Percentiles rank a stretch among this genome's conserved stretches.
Conservation (phyloP, 73 alveolate species). For the Paramecium octaurelia region DNA sequence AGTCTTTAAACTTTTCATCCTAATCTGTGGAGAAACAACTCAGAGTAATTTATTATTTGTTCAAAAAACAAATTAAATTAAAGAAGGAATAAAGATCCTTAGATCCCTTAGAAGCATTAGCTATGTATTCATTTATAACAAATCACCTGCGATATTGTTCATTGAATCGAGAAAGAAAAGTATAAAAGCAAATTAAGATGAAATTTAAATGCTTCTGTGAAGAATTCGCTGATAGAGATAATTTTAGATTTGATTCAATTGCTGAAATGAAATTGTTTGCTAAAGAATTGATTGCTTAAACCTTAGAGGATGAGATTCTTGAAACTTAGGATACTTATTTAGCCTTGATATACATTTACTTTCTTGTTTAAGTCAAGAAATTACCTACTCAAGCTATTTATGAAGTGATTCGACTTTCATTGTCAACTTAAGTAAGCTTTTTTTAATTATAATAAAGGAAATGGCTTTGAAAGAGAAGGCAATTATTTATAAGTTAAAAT, state of each 20-base stretch:
- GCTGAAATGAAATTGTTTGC: background rate
- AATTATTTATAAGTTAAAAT: background rate
- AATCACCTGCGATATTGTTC: background rate
- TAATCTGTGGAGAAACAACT: background rate
- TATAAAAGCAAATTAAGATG: background rate
- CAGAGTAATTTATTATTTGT: background rate
- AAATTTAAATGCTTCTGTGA: slow-evolving; percentile 19
- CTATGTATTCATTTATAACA: background rate
- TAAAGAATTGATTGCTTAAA: background rate
- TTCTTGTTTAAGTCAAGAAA: background rate
- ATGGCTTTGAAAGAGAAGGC: background rate
- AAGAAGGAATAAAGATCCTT: background rate
- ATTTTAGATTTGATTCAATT: background rate
- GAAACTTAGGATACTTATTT: background rate
- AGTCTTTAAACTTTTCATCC: background rate
- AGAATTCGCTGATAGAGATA: background rate
- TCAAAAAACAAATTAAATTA: background rate
- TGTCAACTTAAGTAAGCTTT: background rate
- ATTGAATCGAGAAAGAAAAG: background rate
- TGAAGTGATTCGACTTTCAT: slow-evolving; percentile 8
- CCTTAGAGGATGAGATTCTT: background rate
- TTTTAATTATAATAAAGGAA: background rate
- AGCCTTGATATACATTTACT: background rate
- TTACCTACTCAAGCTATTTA: slow-evolving; percentile 4
- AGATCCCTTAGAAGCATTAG: background rate